These are phyloP conservation scores for Aureobasidium sp. DNA, from an alignment of 2,329 filamentous ascomycete genomes.

Conservation along the genomic window DNA sequence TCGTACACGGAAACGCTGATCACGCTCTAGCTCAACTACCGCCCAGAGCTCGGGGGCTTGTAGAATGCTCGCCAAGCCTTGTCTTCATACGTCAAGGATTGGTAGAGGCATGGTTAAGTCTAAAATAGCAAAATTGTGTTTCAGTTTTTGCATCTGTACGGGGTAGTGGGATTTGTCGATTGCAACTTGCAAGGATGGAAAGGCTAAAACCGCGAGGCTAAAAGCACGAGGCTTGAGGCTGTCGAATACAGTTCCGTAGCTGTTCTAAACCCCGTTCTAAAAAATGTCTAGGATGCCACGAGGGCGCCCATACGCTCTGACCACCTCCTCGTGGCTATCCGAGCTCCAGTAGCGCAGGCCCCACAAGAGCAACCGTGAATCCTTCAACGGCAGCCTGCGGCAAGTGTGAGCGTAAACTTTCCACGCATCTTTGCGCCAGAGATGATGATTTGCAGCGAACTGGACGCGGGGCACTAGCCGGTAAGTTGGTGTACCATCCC, in stretches of 20 bases:
- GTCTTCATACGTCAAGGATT: background rate
- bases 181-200: background rate
- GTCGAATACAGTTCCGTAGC: background rate
- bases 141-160: background rate
- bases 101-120: background rate
- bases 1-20: slow-evolving; percentile 1
- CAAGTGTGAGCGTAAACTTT: background rate
- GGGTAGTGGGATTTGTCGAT: background rate
- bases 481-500: slow-evolving; percentile 6
- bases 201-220: background rate
- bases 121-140: background rate
- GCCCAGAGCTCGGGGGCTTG: background rate
- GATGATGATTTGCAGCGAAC: slow-evolving; percentile 14
- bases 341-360: slow-evolving; percentile 4
- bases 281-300: slow-evolving; percentile 10
- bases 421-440: background rate
- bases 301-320: background rate
- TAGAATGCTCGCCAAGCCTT: background rate
- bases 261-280: slow-evolving; percentile 8
- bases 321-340: slow-evolving; percentile 5
- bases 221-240: background rate
- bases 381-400: background rate
- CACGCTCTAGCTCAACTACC: background rate
- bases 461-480: slow-evolving; percentile 9
- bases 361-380: slow-evolving; percentile 7